These are phyloP conservation scores for Xerocomus alliaceus DNA, from an alignment of 1,284 basidiomycete species.

Conservation along the genomic window DNA sequence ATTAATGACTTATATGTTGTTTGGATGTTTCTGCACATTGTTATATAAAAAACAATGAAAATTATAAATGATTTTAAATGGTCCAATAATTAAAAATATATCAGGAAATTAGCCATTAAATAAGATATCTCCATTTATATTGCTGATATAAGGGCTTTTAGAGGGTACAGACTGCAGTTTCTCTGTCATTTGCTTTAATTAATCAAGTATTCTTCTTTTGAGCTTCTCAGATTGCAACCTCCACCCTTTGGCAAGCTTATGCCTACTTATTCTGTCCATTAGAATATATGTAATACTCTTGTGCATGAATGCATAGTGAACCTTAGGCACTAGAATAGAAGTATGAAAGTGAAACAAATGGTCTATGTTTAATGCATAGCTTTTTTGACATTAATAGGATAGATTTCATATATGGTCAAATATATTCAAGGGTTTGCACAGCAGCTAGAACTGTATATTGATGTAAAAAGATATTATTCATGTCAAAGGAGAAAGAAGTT, in stretches of 20 bases:
- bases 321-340: slow-evolving; percentile 8
- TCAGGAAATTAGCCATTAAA: slow-evolving; percentile 3
- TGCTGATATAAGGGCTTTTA: not conserved
- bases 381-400: not conserved
- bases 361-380: not conserved
- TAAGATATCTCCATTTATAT: slow-evolving; percentile 3
- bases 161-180: not conserved
- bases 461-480: not conserved
- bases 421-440: not conserved
- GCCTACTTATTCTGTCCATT: slow-evolving; percentile 11
- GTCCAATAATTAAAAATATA: not conserved
- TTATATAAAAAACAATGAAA: slow-evolving; percentile 7
- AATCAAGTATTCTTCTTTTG: not conserved
- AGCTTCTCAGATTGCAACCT: not conserved
- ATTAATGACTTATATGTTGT: not conserved
- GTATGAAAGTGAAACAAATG: not conserved
- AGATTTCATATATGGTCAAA: not conserved
- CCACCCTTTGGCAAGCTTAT: not conserved
- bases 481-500: not conserved
- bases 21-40: not conserved
- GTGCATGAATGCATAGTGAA: slow-evolving; percentile 9
- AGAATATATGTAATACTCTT: slow-evolving; percentile 3
- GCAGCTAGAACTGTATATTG: not conserved
- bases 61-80: not conserved
- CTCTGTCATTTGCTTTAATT: slow-evolving; percentile 10